Percentiles rank a stretch among this genome's conserved stretches.
Conservation (phyloP, 495 filamentous ascomycete species). For the Aspergillus biplanus region DNA sequence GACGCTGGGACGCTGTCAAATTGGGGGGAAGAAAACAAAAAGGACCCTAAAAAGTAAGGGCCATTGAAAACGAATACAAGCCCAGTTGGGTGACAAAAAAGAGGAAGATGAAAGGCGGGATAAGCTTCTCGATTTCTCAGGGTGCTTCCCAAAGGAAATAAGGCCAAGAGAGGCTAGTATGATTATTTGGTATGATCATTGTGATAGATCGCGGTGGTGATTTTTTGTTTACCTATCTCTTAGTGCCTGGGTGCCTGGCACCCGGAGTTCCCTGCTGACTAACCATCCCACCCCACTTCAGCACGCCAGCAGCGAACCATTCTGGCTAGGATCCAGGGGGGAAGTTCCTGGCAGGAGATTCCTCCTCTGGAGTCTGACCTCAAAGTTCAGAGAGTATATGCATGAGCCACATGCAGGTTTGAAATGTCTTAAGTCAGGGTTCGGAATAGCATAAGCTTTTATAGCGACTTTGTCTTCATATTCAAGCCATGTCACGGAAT, state of each 20-base stretch:
- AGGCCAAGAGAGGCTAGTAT: constrained; percentile 13
- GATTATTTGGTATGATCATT: constrained; percentile 4
- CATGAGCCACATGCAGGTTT: no score
- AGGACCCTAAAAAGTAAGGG: not conserved
- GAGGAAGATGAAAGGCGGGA: not conserved
- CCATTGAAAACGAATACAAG: constrained; percentile 3
- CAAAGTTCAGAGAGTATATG: no score
- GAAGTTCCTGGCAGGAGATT: no score
- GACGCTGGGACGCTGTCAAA: not conserved
- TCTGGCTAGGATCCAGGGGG: not conserved
- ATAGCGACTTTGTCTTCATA: no score
- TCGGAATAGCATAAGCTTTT: no score
- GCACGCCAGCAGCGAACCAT: constrained; percentile 4
- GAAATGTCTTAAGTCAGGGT: no score
- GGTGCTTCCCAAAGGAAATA: constrained; percentile 11
- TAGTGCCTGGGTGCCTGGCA: constrained; percentile 20
- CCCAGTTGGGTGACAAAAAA: not conserved
- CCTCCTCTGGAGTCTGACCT: no score
- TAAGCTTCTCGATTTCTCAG: constrained; percentile 12
- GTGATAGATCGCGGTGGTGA: constrained; percentile 16
- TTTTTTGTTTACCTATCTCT: constrained; percentile 16
- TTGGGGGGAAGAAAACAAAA: not conserved
- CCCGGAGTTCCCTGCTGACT: constrained; percentile 1
- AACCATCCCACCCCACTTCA: not conserved
- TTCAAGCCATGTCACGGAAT: no score